Base-by-base conservation (phyloP, 176 grass and related monocot species). In the Aegilops sharonensis region DNA sequence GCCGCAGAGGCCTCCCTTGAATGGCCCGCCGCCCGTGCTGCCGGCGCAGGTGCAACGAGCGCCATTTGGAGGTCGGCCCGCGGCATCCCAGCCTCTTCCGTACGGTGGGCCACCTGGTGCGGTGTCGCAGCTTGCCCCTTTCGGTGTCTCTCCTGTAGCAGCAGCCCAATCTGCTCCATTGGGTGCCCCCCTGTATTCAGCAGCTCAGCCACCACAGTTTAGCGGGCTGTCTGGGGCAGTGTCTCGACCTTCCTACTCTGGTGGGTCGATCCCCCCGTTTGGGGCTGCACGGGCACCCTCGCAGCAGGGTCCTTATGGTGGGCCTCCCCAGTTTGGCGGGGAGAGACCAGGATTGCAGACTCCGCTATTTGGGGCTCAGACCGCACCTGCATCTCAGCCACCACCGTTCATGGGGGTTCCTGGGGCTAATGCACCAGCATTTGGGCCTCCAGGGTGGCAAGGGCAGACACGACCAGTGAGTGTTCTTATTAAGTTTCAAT, bases 381-480 rank as follows among this genome's bases (percentile, higher is more conserved):
- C 81, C 13, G 27, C 50, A 52, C 77, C 36, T 24, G 4, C 12
- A 40, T 74, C 68, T 4, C 87, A 77, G 79, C 56, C 78, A 62
- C 66, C 82, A 17, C 29, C 75, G 12, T 91, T 88, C 76, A 81
- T 68, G 79, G 86, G 77, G 40, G 32, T 30, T 42, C 57, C 69
- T 61, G 86, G 87, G 15, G 23, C 35, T 59, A 84, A 50, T 78
- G 76, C 68, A 15, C 64, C 62, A 24, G 10, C 72, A 7, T 91
- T 94, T 54, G 60, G 37, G 27, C 83, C 66, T 80, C 78, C 78
- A 5, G 11, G 21, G 29, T 94, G 89, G 89, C 91, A 90, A 23
- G 24, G 59, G 64, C 92, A 94, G 25, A 61, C 87, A 57, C 81
- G 60, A 57, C 87, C 50, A 54, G 92, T 93, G 32, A 85, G 82